Conservation (phyloP, 768 basidiomycete genomes). For the Mycena pura region DNA sequence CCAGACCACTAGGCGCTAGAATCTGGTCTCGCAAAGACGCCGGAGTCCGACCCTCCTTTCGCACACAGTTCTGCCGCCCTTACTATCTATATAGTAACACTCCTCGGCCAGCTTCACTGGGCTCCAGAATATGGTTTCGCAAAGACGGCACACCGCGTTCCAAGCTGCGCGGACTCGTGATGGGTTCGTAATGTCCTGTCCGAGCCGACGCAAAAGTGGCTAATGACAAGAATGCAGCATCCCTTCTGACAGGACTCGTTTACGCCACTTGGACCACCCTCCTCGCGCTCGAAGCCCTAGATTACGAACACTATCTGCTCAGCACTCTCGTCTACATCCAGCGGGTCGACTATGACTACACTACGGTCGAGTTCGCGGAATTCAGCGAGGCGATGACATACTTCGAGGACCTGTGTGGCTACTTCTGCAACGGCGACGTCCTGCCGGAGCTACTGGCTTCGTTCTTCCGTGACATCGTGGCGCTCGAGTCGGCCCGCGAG, state of each 20-base stretch:
- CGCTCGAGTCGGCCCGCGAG: neutral
- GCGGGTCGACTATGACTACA: constrained; percentile 26
- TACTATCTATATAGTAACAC: constrained; percentile 3
- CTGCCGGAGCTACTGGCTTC: neutral
- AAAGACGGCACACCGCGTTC: constrained; percentile 18
- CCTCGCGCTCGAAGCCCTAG: constrained; percentile 23
- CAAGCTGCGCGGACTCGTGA: constrained; percentile 24
- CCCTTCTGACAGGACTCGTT: neutral
- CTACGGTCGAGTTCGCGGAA: neutral
- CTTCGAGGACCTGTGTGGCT: constrained; percentile 21
- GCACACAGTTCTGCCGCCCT: neutral
- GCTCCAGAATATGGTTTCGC: constrained; percentile 21
- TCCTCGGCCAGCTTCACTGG: constrained; percentile 9
- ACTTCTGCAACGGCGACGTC: constrained; percentile 6
- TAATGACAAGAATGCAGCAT: neutral
- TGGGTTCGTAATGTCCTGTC: constrained; percentile 4
- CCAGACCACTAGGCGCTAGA: too few species aligned
- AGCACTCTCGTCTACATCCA: constrained; percentile 27
- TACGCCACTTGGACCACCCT: constrained; percentile 21
- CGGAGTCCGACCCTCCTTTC: neutral
- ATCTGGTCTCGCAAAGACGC: too few species aligned
- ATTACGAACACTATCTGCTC: constrained; percentile 28
- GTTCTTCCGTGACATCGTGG: neutral
- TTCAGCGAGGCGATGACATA: constrained; percentile 5
- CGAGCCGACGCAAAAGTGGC: neutral